Evolutionary conservation across 1,284 basidiomycete species (phyloP).

Genomic region (Meira miltonrushii): DNA sequence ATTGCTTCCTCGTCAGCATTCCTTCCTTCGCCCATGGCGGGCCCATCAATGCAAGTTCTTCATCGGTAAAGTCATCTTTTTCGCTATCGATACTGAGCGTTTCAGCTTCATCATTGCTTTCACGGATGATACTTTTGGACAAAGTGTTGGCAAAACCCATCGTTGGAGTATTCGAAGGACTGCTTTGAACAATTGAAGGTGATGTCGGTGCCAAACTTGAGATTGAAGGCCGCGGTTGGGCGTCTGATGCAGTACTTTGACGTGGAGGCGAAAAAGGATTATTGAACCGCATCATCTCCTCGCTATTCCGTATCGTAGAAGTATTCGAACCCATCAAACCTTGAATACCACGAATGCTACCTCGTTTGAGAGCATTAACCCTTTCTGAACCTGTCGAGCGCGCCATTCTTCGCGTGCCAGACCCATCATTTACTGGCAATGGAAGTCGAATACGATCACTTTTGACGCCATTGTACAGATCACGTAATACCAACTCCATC

Average conservation of each 20-base stretch:
- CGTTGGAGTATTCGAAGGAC: constrained; percentile 52
- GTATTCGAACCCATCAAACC: constrained; percentile 61
- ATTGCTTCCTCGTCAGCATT: constrained; percentile 85
- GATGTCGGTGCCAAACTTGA: not conserved
- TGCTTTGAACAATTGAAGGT: constrained; percentile 11
- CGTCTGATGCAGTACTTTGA: not conserved
- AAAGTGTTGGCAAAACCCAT: constrained; percentile 93
- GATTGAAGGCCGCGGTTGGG: not conserved
- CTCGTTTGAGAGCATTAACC: constrained; percentile 73
- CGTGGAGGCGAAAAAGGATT: constrained; percentile 18
- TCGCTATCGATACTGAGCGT: constrained; percentile 50
- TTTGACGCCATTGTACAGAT: constrained; percentile 89
- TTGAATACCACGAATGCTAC: constrained; percentile 79
- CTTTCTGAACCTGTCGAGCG: constrained; percentile 53
- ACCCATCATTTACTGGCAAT: constrained; percentile 12
- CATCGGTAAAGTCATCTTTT: constrained; percentile 58
- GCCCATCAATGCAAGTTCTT: constrained; percentile 86
- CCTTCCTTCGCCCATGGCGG: constrained; percentile 99
- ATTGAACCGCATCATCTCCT: constrained; percentile 12
- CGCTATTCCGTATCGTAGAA: constrained; percentile 12
- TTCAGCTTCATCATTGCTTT: constrained; percentile 85
- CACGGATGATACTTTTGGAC: constrained; percentile 89
- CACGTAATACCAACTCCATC: constrained; percentile 79
- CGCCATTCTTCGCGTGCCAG: constrained; percentile 16
- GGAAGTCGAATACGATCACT: constrained; percentile 84